Base-by-base conservation (phyloP, 2,329 filamentous ascomycete species). In the Hymenoscyphus linearis region DNA sequence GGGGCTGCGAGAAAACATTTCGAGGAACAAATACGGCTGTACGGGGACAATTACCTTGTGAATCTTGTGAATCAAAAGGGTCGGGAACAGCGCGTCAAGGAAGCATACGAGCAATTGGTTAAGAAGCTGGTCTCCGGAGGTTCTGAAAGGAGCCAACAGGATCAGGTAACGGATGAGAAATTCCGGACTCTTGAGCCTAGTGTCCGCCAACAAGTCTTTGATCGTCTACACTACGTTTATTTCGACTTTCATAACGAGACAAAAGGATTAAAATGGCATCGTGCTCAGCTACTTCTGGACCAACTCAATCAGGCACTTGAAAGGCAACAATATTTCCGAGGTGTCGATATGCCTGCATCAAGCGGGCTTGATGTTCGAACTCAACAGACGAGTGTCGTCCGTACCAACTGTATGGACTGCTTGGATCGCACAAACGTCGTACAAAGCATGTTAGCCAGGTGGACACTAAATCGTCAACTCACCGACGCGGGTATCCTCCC, bases 361-460 rank as follows among this genome's bases (percentile, higher is more conserved):
- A 89, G 88, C 34, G 85, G 84, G 18, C 81, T 97, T 13, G 93
- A 98, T 69, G 85, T 91, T 36, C 87, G 92, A 65, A 87, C 85
- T 64, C 82, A 85, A 66, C 95, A 99, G 79, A 91, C 86, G 1
- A 92, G 90, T 64, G 93, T 98, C 16, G 93, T 99, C 66, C 88
- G 95, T 59, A 97, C 95, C 44, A 99, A 99, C 75, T 99, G 95
- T 78, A 99, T 99, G 95, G 95, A 99, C 76, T 99, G 96, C 68
- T 84, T 99, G 14, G 95, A 99, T 76, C 89, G 95, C 58, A 99
- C 95, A 58, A 99, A 99, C 70, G 93, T 99, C 6, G 91, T 99
- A 3, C 95, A 99, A 77, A 96, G 91, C 74, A 96, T 98, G 89
- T 85, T 99, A 62, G 95, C 90, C 10, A 88, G 93, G 57, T 93